A percentile compares a stretch with the other conserved stretches of the same genome.
These are phyloP conservation scores for Thalassiosira oceanica DNA, from an alignment of 352 stramenopile genomes.

Conservation along the genomic window DNA sequence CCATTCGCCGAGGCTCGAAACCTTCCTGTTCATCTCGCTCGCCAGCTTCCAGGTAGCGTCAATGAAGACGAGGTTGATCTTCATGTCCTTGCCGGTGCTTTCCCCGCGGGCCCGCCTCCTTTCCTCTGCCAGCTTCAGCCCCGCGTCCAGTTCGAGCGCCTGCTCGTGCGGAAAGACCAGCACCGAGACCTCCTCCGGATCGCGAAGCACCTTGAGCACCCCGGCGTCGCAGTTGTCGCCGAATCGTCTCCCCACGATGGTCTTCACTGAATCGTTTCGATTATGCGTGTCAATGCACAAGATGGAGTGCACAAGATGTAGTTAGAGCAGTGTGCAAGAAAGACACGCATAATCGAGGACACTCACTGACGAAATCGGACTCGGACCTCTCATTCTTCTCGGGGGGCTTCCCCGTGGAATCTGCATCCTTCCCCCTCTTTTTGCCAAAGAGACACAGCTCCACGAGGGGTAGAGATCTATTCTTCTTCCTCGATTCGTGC, in stretches of 20 bases:
- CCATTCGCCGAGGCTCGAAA: conserved; percentile 40
- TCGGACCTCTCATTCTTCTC: no score
- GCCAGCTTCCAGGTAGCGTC: conserved; percentile 79
- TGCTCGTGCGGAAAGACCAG: conserved; percentile 38
- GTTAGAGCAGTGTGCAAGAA: no score
- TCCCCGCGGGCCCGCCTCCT: not conserved
- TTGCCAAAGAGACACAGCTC: conserved; percentile 57
- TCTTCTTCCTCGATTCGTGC: conserved; percentile 64
- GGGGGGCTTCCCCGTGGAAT: not conserved
- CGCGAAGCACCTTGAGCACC: conserved; percentile 38
- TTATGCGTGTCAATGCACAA: no score
- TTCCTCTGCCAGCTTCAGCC: conserved; percentile 34
- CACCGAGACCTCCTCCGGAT: conserved; percentile 42
- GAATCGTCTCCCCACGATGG: conserved; percentile 49
- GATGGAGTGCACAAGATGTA: no score
- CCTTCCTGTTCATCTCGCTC: conserved; percentile 68
- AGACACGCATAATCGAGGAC: no score
- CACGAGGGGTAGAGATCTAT: conserved; percentile 63
- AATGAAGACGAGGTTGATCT: conserved; percentile 59
- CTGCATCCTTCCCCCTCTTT: not conserved
- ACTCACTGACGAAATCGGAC: no score
- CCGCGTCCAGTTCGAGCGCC: conserved; percentile 42
- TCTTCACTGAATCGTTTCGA: no score
- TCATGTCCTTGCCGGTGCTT: conserved; percentile 20
- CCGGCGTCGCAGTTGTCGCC: conserved; percentile 35